phyloP scores from a whole-genome alignment of 2,329 filamentous ascomycete genomes.

The Monosporascus sp. region DNA sequence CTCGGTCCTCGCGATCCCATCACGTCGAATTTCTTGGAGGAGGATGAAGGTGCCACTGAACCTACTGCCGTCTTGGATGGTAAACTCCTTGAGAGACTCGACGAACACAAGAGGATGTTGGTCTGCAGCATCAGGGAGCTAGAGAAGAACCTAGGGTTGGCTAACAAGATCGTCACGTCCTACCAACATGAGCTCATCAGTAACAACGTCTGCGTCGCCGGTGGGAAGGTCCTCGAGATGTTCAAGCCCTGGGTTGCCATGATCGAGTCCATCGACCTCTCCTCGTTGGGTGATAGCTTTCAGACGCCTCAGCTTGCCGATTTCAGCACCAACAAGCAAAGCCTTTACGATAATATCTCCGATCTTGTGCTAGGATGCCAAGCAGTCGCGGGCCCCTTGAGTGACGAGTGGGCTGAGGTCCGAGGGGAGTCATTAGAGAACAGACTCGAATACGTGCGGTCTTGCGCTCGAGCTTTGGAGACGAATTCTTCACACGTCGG shows the following conservation, averaged over 20 bases:
- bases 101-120: constrained; percentile 79
- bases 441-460: constrained; percentile 73
- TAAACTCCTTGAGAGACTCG: constrained; percentile 73
- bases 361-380: constrained; percentile 87
- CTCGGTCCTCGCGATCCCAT: constrained; percentile 63
- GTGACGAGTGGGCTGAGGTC: constrained; percentile 94
- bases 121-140: constrained; percentile 82
- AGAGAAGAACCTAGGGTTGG: constrained; percentile 73
- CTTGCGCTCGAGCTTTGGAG: constrained; percentile 75
- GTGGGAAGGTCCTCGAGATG: constrained; percentile 75
- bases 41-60: constrained; percentile 68
- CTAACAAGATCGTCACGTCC: constrained; percentile 77
- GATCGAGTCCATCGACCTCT: constrained; percentile 88
- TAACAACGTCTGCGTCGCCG: constrained; percentile 75
- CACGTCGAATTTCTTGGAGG: constrained; percentile 80
- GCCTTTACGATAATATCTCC: constrained; percentile 86
- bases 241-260: constrained; percentile 87
- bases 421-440: constrained; percentile 85
- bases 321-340: constrained; percentile 87
- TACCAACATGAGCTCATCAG: constrained; percentile 74
- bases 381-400: constrained; percentile 82
- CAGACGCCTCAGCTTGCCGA: constrained; percentile 83
- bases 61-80: constrained; percentile 71
- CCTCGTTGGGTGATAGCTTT: constrained; percentile 69
- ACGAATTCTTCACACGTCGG: constrained; percentile 82